phyloP scores from a whole-genome alignment of 176 grass and related monocot genomes.

The Oryza nivara region DNA sequence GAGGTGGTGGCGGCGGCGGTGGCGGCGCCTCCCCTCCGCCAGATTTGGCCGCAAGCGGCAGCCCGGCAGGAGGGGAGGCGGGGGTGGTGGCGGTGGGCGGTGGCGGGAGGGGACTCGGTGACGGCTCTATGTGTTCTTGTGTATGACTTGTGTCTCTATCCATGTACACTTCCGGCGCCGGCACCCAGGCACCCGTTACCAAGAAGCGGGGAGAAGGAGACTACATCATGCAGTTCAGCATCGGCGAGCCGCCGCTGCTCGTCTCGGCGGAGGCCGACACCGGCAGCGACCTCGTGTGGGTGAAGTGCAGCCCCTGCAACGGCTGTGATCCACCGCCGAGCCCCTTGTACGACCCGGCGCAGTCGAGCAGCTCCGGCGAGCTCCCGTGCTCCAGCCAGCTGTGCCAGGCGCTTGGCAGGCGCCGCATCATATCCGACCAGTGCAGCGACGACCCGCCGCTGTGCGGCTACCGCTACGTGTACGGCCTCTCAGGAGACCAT shows the following conservation, averaged over 20 bases:
- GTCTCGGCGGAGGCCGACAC: slow-evolving; percentile 23
- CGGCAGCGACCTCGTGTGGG: slow-evolving; percentile 33
- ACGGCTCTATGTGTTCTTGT: too few relatives aligned
- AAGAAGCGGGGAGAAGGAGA: too few relatives aligned
- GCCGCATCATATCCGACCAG: too few relatives aligned
- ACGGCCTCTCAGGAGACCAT: neutral
- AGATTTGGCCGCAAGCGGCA: too few relatives aligned
- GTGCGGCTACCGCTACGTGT: neutral
- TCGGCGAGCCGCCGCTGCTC: neutral
- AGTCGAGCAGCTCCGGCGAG: neutral
- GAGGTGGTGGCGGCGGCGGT: too few relatives aligned
- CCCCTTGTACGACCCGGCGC: neutral
- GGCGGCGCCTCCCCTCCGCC: too few relatives aligned
- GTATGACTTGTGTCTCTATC: too few relatives aligned
- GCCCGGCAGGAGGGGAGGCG: too few relatives aligned
- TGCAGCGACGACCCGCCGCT: neutral
- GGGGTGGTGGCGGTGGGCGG: too few relatives aligned
- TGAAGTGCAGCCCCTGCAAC: slow-evolving; percentile 14
- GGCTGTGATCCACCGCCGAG: neutral
- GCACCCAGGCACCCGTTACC: too few relatives aligned
- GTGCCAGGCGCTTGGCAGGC: neutral
- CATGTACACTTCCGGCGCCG: too few relatives aligned
- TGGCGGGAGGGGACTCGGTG: too few relatives aligned
- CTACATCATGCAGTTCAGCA: neutral
- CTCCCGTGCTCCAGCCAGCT: neutral